Evolutionary conservation across 768 basidiomycete genomes (phyloP).

Genomic region (Calvatia gigantea): DNA sequence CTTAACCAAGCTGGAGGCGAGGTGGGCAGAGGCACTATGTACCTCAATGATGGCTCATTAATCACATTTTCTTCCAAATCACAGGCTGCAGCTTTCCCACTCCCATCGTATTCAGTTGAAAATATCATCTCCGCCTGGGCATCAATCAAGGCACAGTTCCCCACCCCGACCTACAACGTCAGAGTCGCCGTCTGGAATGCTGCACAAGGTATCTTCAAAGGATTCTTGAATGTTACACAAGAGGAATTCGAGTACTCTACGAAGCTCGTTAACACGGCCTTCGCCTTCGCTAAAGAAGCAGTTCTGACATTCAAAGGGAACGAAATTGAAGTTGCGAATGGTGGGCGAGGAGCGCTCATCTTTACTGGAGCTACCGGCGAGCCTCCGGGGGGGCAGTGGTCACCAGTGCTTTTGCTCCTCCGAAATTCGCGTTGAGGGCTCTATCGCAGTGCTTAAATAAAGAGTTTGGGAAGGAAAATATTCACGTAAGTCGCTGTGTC

Average conservation of each 20-base stretch:
- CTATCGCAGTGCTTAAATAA: conserved; percentile 70
- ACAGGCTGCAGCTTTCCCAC: conserved; percentile 55
- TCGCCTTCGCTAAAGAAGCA: conserved; percentile 59
- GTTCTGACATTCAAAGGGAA: conserved; percentile 61
- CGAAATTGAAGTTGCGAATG: conserved; percentile 37
- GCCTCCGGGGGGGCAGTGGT: conserved; percentile 56
- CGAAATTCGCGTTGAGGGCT: conserved; percentile 59
- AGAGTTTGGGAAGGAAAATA: conserved; percentile 71
- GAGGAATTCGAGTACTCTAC: conserved; percentile 50
- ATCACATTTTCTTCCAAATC: background rate
- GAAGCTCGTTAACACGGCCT: conserved; percentile 51
- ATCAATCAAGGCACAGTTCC: conserved; percentile 42
- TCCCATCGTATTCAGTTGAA: conserved; percentile 43
- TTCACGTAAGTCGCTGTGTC: conserved; percentile 63
- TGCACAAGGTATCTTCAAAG: conserved; percentile 55
- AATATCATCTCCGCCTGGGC: conserved; percentile 49
- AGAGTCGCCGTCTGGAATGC: conserved; percentile 66
- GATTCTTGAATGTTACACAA: conserved; percentile 60
- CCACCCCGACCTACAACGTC: conserved; percentile 46
- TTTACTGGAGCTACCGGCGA: conserved; percentile 75
- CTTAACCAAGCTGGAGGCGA: conserved; percentile 55
- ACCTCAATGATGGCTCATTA: background rate
- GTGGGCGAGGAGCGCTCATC: conserved; percentile 59
- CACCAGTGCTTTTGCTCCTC: conserved; percentile 61
- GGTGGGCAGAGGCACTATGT: too few relatives aligned